Evolutionary conservation across 2,329 filamentous ascomycete species (phyloP).

Genomic region (Teratosphaeria zuluensis): DNA sequence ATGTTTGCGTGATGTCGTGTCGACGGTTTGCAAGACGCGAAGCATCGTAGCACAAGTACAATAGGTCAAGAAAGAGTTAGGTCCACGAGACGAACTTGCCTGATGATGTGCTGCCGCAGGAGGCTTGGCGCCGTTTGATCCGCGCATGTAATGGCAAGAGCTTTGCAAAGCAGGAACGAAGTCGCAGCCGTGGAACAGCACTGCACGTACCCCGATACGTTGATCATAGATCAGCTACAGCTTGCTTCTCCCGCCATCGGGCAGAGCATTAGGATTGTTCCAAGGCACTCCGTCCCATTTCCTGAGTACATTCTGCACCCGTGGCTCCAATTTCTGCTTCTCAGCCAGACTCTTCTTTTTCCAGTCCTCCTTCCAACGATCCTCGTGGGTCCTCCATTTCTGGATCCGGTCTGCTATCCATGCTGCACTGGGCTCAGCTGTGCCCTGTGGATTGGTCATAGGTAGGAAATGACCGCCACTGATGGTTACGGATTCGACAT

Average conservation of each 20-base stretch:
- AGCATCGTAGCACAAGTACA: neutral
- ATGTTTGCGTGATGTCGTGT: neutral
- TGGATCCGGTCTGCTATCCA: neutral
- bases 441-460: neutral
- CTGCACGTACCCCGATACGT: neutral
- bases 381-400: neutral
- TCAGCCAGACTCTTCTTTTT: neutral
- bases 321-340: neutral
- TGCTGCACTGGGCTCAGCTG: neutral
- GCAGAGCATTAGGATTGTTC: neutral
- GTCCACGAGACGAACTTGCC: neutral
- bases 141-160: neutral
- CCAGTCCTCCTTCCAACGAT: neutral
- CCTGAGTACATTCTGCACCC: neutral
- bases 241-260: neutral
- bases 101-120: neutral
- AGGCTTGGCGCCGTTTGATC: neutral
- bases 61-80: neutral
- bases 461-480: constrained; percentile 65
- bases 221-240: neutral
- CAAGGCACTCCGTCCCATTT: neutral
- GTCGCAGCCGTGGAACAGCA: neutral
- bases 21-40: neutral
- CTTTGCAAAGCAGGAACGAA: neutral
- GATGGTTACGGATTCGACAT: constrained; percentile 54